Base-by-base conservation (phyloP, 2,329 filamentous ascomycete genomes). In the Penicillium sp. region DNA sequence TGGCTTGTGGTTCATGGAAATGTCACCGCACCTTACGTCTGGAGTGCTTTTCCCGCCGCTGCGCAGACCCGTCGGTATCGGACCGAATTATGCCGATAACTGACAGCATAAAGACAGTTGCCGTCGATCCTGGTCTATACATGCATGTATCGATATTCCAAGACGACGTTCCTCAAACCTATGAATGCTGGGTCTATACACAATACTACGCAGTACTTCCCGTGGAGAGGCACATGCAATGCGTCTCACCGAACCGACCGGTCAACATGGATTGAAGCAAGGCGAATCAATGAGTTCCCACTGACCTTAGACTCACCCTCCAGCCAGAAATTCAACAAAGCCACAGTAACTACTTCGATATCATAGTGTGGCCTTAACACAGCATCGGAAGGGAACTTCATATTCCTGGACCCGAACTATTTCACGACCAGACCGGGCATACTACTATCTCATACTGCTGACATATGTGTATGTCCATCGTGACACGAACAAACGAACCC, bases 401-500 rank as follows among this genome's bases (percentile, higher is more conserved):
- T 13, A 33, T 38, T 16, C 19, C 31, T 9, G 13, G 46, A 18
- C 8, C 19, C 14, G 12, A 46, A 18, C 8, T 41, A 33, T 41
- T 9, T 7, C 3, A 29, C 19, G 8, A 11, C 22, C 22, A 3
- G 29, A 45, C 29, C 35, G 13, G 16, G 22, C 41, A 45, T 8
- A 46, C 46, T 39, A 22, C 12, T 27, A 45, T 35, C 9, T 35
- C 35, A 8, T 12, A 33, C 9, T 41, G 37, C n/a, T 41, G 34
- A 29, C 16, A 36, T 38, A 18, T 39, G 12, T 50, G 6, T 33
- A 28, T 19, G 25, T 10, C 34, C 18, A 3, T n/a, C 9, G 38
- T 50, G 12, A 14, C 50, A 43, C 47, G 42, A 30, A 25, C 46
- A 46, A 53, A 46, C 47, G 41, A 33, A 25, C 9, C n/a, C 28